Evolutionary conservation across 768 basidiomycete species (phyloP), one percentile per base, ranked within the genome.

Genomic region (Mycena pura): DNA sequence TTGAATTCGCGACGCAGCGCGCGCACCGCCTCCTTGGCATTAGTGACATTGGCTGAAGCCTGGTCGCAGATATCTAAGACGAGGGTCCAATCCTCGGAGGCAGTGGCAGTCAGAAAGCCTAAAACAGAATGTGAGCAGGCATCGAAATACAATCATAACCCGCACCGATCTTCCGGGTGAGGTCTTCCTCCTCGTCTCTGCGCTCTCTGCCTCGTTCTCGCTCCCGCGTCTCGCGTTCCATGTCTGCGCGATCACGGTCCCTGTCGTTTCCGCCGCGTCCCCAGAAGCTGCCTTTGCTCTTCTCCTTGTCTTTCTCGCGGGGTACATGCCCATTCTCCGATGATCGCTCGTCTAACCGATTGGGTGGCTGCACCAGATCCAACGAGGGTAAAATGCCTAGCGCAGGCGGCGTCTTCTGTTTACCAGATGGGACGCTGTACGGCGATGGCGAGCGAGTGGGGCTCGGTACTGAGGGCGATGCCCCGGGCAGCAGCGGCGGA

Each of bases 1-100:
- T 95, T 95, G 82, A 97, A 93, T 72, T 94, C 93, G 40, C 88
- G 84, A 47, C 94, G 78, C 41, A 96, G 78, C 1, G 94, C 92
- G 52, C 87, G 86, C 6, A 90, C 86, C 0, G 94, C 93, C 69
- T 95, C 95, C 71, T 91, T 95, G 10, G 92, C 91, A 52, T 87
- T 87, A 9, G 75, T 71, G 56, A 94, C 92, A 66, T 70, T 90
- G 2, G 84, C 74, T 1, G 91, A 91, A 5, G 92, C 91, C 31
- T 91, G 81, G 53, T 96, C 94, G 68, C 92, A 95, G 15, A 95
- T 90, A 53, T 94, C 92, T 47, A 94, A 79, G 0, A 95, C 90
- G 28, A 93, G 82, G 0, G 82, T 74, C 89, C 91, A 93, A 69
- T 94, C 91, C 70, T 94, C 92, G 3, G 92, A 89, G 1, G 88